phyloP scores from a whole-genome alignment of 192 early-diverging fungal genomes.

The Gigaspora rosea region DNA sequence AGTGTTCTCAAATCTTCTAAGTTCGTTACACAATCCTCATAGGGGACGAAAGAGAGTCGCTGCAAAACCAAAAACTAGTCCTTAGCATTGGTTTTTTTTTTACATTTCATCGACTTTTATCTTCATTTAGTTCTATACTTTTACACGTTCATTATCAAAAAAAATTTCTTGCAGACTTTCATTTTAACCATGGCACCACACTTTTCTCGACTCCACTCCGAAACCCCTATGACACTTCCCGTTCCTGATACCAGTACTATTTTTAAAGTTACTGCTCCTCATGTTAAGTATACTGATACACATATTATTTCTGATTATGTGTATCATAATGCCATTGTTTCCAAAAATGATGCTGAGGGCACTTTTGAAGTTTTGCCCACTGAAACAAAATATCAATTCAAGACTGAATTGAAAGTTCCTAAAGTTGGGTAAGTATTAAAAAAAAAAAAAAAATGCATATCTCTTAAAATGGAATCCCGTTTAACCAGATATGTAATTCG shows the following conservation, averaged over 20 bases:
- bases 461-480: background rate
- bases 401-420: constrained; percentile 80
- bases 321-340: constrained; percentile 88
- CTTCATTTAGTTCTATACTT: background rate
- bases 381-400: constrained; percentile 88
- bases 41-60: constrained; percentile 44
- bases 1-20: constrained; percentile 48
- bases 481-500: too few relatives aligned
- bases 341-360: constrained; percentile 61
- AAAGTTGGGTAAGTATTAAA: constrained; percentile 67
- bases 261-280: constrained; percentile 87
- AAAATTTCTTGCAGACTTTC: too few relatives aligned
- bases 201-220: constrained; percentile 37
- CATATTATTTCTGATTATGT: constrained; percentile 83
- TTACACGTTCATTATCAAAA: background rate
- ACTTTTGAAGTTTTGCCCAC: constrained; percentile 78
- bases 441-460: background rate
- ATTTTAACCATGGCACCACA: constrained; percentile 2
- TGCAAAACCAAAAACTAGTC: constrained; percentile 36
- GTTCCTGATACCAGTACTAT: constrained; percentile 38
- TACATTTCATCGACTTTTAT: constrained; percentile 40
- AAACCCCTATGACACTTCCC: too few relatives aligned
- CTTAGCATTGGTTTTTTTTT: constrained; percentile 34
- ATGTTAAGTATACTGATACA: constrained; percentile 83
- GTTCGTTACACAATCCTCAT: constrained; percentile 52